Evolutionary conservation across 2,329 filamentous ascomycete genomes (phyloP), one percentile per base, ranked within the genome.

Genomic region (Colletotrichum shisoi): DNA sequence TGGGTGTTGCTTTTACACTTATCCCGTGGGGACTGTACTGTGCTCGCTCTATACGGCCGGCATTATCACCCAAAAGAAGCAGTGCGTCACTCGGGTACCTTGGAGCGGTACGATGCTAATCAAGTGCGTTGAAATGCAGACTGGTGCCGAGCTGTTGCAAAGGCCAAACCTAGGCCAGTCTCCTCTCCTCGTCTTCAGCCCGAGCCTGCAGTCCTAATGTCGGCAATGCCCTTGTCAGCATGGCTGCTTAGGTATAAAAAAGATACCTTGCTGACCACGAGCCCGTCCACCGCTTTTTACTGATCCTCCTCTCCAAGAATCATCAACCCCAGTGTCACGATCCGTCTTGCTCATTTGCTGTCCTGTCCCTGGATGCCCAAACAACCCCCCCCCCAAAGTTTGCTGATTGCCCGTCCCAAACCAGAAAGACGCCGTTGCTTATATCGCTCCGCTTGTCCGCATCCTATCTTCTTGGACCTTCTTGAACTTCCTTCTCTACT

Each of bases 401-500:
- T 57, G 59, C 49, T 57, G 49, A 59, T 57, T 39, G 61, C 53
- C 61, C 9, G 19, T 63, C 34, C 64, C 60, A 67, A 67, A 53
- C 53, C 65, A 65, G 56, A 65, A 60, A 60, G 61, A 60, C 62
- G 65, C 61, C 56, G 34, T 46, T 60, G 27, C 27, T 44, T 56
- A 51, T 31, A 49, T 56, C 48, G 42, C 61, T 19, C 49, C 39
- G 21, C 49, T 46, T 4, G 42, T 46, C 19, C 60, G 39, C 40
- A 13, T 8, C n/a, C 27, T 19, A 19, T 19, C 31, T 34, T 48
- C 13, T 51, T 52, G 21, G 31, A 13, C 45, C 53, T 56, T 19
- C 11, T 49, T 37, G 45, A 19, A 13, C 11, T 13, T 27, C 34
- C 2, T 24, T 40, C n/a, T 56, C 40, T 53, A 59, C 67, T 76